phyloP scores from a whole-genome alignment of 306 rosid species.

The Pterocarpus macrocarpus region DNA sequence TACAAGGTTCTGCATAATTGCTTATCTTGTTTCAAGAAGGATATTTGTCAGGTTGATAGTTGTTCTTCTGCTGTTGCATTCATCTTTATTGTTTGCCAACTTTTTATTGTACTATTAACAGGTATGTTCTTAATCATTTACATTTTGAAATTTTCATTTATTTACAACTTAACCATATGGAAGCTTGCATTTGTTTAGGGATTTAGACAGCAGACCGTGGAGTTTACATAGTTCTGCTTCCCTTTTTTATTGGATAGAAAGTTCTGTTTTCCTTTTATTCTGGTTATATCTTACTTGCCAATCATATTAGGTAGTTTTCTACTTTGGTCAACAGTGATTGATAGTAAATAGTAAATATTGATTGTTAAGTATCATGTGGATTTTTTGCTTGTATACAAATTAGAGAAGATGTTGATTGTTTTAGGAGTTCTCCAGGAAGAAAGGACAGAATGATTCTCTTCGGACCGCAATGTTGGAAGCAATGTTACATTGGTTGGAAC shows the following conservation, averaged over 20 bases:
- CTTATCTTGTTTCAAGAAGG: too few relatives aligned
- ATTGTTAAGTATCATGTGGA: too few relatives aligned
- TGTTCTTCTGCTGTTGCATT: neutral
- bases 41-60: neutral
- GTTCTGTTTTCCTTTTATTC: neutral
- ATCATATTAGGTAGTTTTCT: neutral
- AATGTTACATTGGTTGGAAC: neutral
- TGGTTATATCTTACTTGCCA: neutral
- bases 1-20: neutral
- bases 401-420: too few relatives aligned
- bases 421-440: too few relatives aligned
- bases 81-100: constrained; percentile 5
- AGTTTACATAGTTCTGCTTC: neutral
- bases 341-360: too few relatives aligned
- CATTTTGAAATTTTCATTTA: neutral
- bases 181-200: neutral
- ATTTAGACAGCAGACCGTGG: neutral
- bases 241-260: too few relatives aligned
- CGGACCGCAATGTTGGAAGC: too few relatives aligned
- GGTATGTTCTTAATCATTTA: neutral
- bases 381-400: too few relatives aligned
- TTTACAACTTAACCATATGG: neutral
- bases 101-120: neutral
- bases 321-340: neutral
- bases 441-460: too few relatives aligned